Evolutionary conservation across 164 flowering plant species (phyloP), one percentile per base, ranked within the genome.

Genomic region (Sextonia rubra): DNA sequence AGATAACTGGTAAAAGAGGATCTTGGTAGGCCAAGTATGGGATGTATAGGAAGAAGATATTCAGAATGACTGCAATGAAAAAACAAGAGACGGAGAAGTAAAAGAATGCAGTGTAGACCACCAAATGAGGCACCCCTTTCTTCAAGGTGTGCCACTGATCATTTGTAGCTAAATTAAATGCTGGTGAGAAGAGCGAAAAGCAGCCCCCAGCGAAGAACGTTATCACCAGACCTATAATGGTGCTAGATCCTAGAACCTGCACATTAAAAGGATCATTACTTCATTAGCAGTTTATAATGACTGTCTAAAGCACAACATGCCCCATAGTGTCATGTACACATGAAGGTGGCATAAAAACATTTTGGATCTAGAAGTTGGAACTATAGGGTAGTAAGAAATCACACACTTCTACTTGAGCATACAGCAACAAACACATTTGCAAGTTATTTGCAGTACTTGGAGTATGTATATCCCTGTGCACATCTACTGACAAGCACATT

Each of bases 121-220:
- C 80, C 80, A 91, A 74, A 56, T 88, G 89, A 62, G 92, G 86
- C 71, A 91, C 93, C 76, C 91, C 93, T 52, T 80, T 65, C 72
- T 84, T 78, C 79, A 90, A 62, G 5, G 85, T 79, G 77, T 86
- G 77, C 90, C 93, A 90, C 69, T 91, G 97, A 74, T 91, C 95
- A 77, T 91, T 91, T 6, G 93, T 88, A 14, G 97, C 95, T 67
- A 91, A 75, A 78, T 91, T 90, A 79, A 90, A 85, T 74, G 91
- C 90, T 3, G 95, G 97, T 0, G 97, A 88, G 79, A 91, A 91
- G 30, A 91, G 84, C 2, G 97, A 89, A 83, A 90, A 88, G 80
- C 92, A 87, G 64, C 78, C 8, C 3, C 97, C 97, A 1, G 95
- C 91, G 67, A 90, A 90, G 84, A 91, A 82, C 7, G 85, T 81